A percentile compares a stretch with the other conserved stretches of the same genome.
Conservation (phyloP, 2,329 filamentous ascomycete genomes). For the Fusarium dlaminii region DNA sequence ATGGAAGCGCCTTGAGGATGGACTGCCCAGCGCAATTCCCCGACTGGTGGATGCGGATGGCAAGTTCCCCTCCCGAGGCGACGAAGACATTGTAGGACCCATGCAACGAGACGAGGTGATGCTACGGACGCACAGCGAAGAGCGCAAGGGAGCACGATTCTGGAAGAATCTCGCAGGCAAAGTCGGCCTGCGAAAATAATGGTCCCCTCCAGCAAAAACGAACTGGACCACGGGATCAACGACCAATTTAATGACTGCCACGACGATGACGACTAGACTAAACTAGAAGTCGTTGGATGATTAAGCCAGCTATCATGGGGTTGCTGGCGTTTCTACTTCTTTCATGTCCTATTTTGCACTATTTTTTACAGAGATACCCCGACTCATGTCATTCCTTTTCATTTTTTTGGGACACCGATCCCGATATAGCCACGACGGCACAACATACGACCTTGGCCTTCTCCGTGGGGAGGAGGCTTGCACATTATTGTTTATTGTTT, state of each 20-base stretch:
- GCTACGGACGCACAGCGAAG: slow-evolving; percentile 56
- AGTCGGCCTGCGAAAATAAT: slow-evolving; percentile 50
- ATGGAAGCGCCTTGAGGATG: slow-evolving; percentile 60
- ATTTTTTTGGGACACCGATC: slow-evolving; percentile 17
- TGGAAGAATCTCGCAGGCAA: slow-evolving; percentile 60
- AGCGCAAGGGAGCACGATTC: slow-evolving; percentile 57
- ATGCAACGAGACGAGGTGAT: slow-evolving; percentile 75
- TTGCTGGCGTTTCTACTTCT: slow-evolving; percentile 33
- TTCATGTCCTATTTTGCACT: slow-evolving; percentile 22
- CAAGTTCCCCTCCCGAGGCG: slow-evolving; percentile 89
- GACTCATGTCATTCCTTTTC: slow-evolving; percentile 43
- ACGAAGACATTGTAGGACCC: slow-evolving; percentile 92
- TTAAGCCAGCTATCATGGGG: slow-evolving; percentile 30
- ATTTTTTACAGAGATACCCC: slow-evolving; percentile 41
- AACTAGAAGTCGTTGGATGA: slow-evolving; percentile 30
- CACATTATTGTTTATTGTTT: slow-evolving; percentile 41
- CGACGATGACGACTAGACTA: slow-evolving; percentile 36
- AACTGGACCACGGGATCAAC: slow-evolving; percentile 11
- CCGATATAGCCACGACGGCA: slow-evolving; percentile 40
- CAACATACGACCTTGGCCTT: slow-evolving; percentile 19
- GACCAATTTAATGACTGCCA: slow-evolving; percentile 38
- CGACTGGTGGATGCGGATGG: slow-evolving; percentile 76
- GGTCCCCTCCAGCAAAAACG: slow-evolving; percentile 3
- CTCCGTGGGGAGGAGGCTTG: slow-evolving; percentile 4
- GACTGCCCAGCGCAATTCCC: slow-evolving; percentile 72